Evolutionary conservation across 495 filamentous ascomycete genomes (phyloP).

Genomic region (Annulohypoxylon nitens): DNA sequence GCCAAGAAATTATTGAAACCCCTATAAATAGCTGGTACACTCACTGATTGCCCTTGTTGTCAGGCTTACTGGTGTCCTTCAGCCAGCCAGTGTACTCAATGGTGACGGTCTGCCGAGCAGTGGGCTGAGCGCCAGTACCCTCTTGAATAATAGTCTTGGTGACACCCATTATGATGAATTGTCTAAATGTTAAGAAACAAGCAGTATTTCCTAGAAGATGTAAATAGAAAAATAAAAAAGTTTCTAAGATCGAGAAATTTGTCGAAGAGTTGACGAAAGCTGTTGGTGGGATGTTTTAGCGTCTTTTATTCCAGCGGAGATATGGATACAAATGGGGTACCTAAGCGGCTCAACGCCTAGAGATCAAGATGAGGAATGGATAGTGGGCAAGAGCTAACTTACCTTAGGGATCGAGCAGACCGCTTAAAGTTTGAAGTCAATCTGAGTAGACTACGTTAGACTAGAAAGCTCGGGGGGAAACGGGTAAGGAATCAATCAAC

Average conservation of each 20-base stretch:
- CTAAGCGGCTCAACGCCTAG: constrained; percentile 27
- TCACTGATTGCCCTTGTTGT: constrained; percentile 63
- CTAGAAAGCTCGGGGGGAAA: constrained; percentile 13
- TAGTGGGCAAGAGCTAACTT: constrained; percentile 12
- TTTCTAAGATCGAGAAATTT: constrained; percentile 16
- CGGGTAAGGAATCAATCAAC: constrained; percentile 31
- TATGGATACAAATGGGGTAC: constrained; percentile 18
- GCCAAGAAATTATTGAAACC: constrained; percentile 26
- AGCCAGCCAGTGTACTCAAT: constrained; percentile 90
- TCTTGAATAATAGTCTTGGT: constrained; percentile 59
- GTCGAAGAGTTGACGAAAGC: constrained; percentile 28
- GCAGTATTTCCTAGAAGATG: neutral
- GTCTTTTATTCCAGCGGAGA: constrained; percentile 41
- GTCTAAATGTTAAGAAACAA: neutral
- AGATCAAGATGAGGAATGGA: constrained; percentile 11
- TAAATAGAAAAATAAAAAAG: neutral
- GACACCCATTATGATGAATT: constrained; percentile 61
- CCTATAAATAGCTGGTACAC: constrained; percentile 31
- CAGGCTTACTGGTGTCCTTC: constrained; percentile 69
- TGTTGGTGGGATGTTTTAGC: constrained; percentile 39
- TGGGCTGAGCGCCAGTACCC: constrained; percentile 66
- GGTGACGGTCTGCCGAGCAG: constrained; percentile 73
- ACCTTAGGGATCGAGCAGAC: constrained; percentile 22
- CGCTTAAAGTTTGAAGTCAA: constrained; percentile 16
- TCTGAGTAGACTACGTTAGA: constrained; percentile 38